phyloP scores from a whole-genome alignment of 352 stramenopile species.

The Phytophthora megakarya region DNA sequence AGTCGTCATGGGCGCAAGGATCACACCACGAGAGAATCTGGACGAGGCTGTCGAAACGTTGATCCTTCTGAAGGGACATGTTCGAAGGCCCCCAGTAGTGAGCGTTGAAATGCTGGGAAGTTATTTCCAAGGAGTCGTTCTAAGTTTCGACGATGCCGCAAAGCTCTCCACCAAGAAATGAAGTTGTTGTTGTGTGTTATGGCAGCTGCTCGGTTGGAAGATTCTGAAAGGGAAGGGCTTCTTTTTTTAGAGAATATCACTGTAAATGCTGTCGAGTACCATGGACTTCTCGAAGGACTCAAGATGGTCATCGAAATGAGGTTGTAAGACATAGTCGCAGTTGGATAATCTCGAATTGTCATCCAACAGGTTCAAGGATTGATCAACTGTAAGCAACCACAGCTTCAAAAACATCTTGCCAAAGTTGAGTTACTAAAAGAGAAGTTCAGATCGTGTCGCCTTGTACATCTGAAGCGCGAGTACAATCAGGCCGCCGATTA shows the following conservation, averaged over 20 bases:
- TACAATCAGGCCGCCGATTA: too few relatives aligned
- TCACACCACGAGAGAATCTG: too few relatives aligned
- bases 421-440: too few relatives aligned
- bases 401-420: background rate
- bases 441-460: too few relatives aligned
- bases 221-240: background rate
- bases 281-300: background rate
- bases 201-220: background rate
- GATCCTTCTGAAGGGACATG: too few relatives aligned
- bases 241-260: slow-evolving; percentile 2
- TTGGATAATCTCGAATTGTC: background rate
- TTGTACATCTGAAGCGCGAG: too few relatives aligned
- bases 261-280: background rate
- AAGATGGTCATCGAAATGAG: too few relatives aligned
- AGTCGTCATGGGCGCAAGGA: too few relatives aligned
- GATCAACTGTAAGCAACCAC: slow-evolving; percentile 6
- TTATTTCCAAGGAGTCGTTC: background rate
- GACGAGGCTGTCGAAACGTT: too few relatives aligned
- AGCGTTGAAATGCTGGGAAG: slow-evolving; percentile 1
- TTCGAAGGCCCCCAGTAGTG: background rate
- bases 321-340: background rate
- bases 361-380: slow-evolving; percentile 4
- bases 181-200: too few relatives aligned
- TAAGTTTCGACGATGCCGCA: slow-evolving; percentile 2
- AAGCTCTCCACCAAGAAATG: background rate